Evolutionary conservation across 306 rosid genomes (phyloP).

Genomic region (Quercus ilex): DNA sequence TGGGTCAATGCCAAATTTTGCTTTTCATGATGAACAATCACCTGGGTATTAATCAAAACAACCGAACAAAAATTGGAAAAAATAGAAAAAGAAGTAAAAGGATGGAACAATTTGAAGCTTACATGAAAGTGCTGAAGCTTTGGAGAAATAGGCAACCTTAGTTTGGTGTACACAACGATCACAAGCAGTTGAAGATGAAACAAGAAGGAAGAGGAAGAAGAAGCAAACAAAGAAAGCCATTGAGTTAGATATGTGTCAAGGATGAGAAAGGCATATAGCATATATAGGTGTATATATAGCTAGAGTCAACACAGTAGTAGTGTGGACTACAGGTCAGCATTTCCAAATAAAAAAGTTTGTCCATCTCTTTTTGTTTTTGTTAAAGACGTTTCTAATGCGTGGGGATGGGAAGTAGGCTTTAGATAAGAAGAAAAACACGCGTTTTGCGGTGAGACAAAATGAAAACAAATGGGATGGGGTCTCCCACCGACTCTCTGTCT

Average conservation of each 20-base stretch:
- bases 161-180: constrained; percentile 65
- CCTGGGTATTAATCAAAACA: background rate
- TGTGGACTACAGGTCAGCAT: constrained; percentile 51
- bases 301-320: no score
- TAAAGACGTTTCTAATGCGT: background rate
- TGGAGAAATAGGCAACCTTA: constrained; percentile 56
- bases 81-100: background rate
- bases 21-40: background rate
- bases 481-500: constrained; percentile 36
- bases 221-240: constrained; percentile 45
- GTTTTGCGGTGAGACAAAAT: constrained; percentile 10
- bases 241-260: background rate
- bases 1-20: background rate
- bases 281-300: constrained; percentile 15
- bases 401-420: background rate
- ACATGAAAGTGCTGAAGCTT: constrained; percentile 63
- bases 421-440: constrained; percentile 35
- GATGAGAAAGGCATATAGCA: background rate
- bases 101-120: background rate
- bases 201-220: constrained; percentile 37
- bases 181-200: constrained; percentile 60
- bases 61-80: background rate
- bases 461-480: constrained; percentile 19
- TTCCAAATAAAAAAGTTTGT: constrained; percentile 1
- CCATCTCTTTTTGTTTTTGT: background rate